These are phyloP conservation scores for Helotiales sp. DNA, from an alignment of 2,329 filamentous ascomycete genomes.

Conservation along the genomic window DNA sequence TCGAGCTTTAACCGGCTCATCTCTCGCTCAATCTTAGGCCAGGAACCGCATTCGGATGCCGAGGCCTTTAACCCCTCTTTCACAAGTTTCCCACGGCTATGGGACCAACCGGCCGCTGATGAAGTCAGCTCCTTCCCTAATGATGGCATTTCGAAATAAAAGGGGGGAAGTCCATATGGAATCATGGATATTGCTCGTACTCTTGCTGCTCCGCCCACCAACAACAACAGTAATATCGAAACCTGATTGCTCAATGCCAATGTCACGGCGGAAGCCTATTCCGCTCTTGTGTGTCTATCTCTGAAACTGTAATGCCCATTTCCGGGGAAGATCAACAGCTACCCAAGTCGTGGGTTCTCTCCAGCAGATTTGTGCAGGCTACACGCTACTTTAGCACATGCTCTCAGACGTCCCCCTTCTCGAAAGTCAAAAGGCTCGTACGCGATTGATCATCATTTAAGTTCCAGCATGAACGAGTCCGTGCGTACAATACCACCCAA, in stretches of 20 bases:
- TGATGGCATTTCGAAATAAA: not conserved
- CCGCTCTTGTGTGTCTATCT: not conserved
- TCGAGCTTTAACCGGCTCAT: not conserved
- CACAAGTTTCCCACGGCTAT: not conserved
- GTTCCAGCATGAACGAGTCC: not conserved
- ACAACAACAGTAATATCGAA: not conserved
- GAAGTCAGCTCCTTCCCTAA: not conserved
- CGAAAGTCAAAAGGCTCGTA: not conserved
- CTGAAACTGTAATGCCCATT: not conserved
- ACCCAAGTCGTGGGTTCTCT: not conserved
- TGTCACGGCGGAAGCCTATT: not conserved
- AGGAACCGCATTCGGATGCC: not conserved
- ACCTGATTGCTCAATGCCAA: not conserved
- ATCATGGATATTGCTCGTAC: too few relatives aligned
- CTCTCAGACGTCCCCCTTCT: too few relatives aligned
- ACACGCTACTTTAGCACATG: too few relatives aligned
- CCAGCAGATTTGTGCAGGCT: too few relatives aligned
- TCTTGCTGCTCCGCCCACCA: not conserved
- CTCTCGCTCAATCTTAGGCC: not conserved
- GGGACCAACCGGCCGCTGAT: not conserved
- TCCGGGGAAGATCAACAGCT: not conserved
- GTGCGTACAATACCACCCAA: not conserved
- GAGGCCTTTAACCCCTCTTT: not conserved
- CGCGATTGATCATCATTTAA: not conserved
- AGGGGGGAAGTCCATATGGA: not conserved